A percentile compares a stretch with the other conserved stretches of the same genome.
These are phyloP conservation scores for Coniferiporia sulphurascens DNA, from an alignment of 1,284 basidiomycete species.

Conservation along the genomic window DNA sequence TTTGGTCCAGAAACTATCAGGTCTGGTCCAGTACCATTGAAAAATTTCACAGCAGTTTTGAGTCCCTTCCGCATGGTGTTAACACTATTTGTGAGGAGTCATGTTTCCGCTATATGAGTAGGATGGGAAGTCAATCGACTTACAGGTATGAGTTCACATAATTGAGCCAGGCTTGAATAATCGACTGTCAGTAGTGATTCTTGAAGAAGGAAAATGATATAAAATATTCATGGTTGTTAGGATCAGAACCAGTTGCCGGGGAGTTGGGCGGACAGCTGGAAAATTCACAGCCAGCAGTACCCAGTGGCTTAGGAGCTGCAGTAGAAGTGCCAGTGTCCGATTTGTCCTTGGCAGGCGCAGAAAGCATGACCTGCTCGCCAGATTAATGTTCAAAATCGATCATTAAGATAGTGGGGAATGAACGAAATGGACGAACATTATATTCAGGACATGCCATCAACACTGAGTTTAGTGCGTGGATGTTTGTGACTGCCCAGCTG, in stretches of 20 bases:
- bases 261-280: constrained; percentile 37
- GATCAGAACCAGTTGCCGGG: constrained; percentile 41
- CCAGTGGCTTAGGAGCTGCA: constrained; percentile 24
- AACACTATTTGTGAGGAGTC: constrained; percentile 25
- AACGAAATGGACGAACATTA: constrained; percentile 31
- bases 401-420: no score
- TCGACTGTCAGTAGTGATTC: background rate
- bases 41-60: constrained; percentile 40
- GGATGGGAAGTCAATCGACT: background rate
- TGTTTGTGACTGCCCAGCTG: constrained; percentile 48
- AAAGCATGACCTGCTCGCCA: constrained; percentile 20
- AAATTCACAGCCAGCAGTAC: constrained; percentile 37
- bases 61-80: constrained; percentile 43
- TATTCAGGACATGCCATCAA: constrained; percentile 36
- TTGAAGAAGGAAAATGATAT: background rate
- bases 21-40: constrained; percentile 38
- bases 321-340: constrained; percentile 25
- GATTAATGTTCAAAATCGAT: no score
- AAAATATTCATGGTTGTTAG: constrained; percentile 36
- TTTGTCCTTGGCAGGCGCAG: constrained; percentile 22
- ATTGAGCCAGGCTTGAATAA: constrained; percentile 11
- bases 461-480: constrained; percentile 41
- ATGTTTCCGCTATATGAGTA: background rate
- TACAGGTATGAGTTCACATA: constrained; percentile 19
- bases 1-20: constrained; percentile 50